Base-by-base conservation (phyloP, 2,329 filamentous ascomycete genomes). In the Ophiostoma perfectum region DNA sequence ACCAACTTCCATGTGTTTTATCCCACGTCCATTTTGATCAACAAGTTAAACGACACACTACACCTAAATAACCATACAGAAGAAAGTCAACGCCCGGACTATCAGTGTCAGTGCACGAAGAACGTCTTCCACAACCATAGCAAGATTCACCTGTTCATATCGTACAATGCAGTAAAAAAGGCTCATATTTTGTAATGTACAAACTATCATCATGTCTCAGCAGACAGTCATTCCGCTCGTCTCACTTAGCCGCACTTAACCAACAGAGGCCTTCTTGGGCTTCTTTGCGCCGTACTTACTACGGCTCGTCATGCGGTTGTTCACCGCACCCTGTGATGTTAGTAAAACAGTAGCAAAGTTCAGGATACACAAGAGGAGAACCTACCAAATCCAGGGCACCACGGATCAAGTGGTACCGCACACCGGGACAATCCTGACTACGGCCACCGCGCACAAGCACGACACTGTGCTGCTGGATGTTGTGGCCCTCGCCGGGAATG, bases 271-370 rank as follows among this genome's bases (percentile, higher is more conserved):
- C 78, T 88, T 88, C 89, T 98, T 98, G 0, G 95, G 94, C 83
- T 97, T 98, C 88, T 99, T 99, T 65, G 95, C 96, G 70, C 95
- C 95, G 77, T 97, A 99, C 81, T 99, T 99, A 76, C 93, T 97
- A 75, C 95, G 86, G 78, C 91, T 92, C 36, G 89, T 91, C 75
- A 90, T 86, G 74, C 95, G 85, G 78, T 88, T 95, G 36, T 88
- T 89, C 72, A 99, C 95, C 83, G 95, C 95, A 76, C 92, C 92
- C 94, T 97, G 36, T 1, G 72, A 49, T 8, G 67, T 67, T 52
- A 70, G 67, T 27, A 64, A 66, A 11, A 45, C 18, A 39, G 16
- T 0, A 39, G 7, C 6, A 38, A 4, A 7, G 4, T 4, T 9
- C 27, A 44, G 0, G 12, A 9, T 45, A 41, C 47, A 27, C 16